Base-by-base conservation (phyloP, 768 basidiomycete genomes). In the Mycena polygramma region DNA sequence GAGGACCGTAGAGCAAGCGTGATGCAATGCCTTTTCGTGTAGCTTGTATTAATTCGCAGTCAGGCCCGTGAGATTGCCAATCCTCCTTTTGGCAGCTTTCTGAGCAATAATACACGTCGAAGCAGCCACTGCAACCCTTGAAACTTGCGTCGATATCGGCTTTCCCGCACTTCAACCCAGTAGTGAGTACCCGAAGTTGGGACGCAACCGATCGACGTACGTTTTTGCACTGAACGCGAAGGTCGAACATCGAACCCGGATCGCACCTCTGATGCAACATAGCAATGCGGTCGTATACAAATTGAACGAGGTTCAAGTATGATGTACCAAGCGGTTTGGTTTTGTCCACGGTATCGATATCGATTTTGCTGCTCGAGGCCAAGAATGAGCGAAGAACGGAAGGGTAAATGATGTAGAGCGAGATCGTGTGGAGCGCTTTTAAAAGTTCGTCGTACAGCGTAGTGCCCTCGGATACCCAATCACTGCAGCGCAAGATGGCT, bases 381-480 rank as follows among this genome's bases (percentile, higher is more conserved):
- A 66, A 58, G 37, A 66, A 57, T 11, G 46, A 57, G 36, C 48
- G 55, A 26, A 66, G 46, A 35, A 58, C 57, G 64, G 54, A 65
- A 2, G 64, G 64, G 57, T 66, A 66, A 11, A 57, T 19, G 36
- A 43, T 26, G 48, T 66, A 58, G n/a, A 66, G 57, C 46, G 64
- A 48, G 41, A 66, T 30, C 8, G 39, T 24, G 39, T 55, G 55
- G 7, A 66, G 57, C 5, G 57, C 8, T 30, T 66, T n/a, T 4
- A 10, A 0, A 37, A 43, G 45, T 26, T 57, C 22, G 4, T 13
- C 54, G 22, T 37, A 14, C 0, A 35, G n/a, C 19, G 35, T 19
- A 13, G 20, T 49, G 7, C 17, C 54, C n/a, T 36, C 20, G 24
- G 64, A 15, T 1, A 57, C n/a, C 55, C 46, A 66, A n/a, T 36